Conservation (phyloP, 1,139 yeast genomes). For the Scheffersomyces segobiensis region DNA sequence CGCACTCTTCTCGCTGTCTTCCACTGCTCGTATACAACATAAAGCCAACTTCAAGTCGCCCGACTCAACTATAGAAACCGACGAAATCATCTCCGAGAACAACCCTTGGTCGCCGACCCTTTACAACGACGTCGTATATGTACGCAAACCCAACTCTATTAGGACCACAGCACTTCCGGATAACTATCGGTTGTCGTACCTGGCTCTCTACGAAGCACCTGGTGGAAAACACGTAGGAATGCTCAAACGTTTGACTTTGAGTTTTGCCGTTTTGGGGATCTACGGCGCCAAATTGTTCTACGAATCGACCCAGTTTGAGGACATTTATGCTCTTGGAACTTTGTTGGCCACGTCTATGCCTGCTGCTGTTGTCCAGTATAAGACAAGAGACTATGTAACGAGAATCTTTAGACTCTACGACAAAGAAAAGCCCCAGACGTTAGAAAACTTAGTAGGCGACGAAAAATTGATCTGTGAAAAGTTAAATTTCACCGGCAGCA, state of each 20-base stretch:
- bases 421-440: slow-evolving; percentile 61
- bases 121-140: slow-evolving; percentile 36
- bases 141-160: slow-evolving; percentile 23
- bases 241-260: slow-evolving; percentile 53
- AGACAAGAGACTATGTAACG: slow-evolving; percentile 68
- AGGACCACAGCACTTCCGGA: slow-evolving; percentile 34
- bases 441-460: slow-evolving; percentile 57
- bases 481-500: slow-evolving; percentile 65
- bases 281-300: slow-evolving; percentile 57
- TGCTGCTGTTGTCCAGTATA: slow-evolving; percentile 51
- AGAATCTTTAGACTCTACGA: slow-evolving; percentile 71
- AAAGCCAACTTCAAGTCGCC: slow-evolving; percentile 24
- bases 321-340: slow-evolving; percentile 49
- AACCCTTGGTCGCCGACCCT: slow-evolving; percentile 53
- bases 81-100: slow-evolving; percentile 42
- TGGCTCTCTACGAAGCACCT: slow-evolving; percentile 58
- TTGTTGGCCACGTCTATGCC: slow-evolving; percentile 46
- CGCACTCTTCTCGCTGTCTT: neutral
- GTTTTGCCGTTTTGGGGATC: slow-evolving; percentile 55
- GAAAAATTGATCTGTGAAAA: slow-evolving; percentile 73
- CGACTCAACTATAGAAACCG: slow-evolving; percentile 43
- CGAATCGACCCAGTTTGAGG: slow-evolving; percentile 59
- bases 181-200: slow-evolving; percentile 51
- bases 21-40: neutral
- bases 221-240: slow-evolving; percentile 56